phyloP scores from a whole-genome alignment of 495 filamentous ascomycete species.

The Penicillium maclennaniae region DNA sequence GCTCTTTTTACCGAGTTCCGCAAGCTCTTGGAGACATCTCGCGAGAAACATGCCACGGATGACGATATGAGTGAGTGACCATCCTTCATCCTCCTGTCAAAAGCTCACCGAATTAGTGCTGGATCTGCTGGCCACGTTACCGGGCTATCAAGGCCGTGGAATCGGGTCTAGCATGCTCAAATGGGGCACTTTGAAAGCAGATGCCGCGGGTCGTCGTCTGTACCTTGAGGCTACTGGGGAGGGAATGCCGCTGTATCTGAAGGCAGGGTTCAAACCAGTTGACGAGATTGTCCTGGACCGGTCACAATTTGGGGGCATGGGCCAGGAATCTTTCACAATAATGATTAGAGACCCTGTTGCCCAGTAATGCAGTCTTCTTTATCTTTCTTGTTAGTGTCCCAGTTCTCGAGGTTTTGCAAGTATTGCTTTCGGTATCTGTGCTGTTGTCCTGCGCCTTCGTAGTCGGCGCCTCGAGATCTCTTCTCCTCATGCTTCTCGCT shows the following conservation, averaged over 20 bases:
- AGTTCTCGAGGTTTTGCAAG: too few relatives aligned
- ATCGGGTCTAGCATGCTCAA: conserved; percentile 44
- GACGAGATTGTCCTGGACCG: conserved; percentile 36
- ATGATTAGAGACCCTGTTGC: conserved; percentile 26
- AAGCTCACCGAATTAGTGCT: conserved; percentile 22
- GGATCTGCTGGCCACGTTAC: conserved; percentile 45
- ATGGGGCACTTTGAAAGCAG: conserved; percentile 49
- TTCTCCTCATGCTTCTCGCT: too few relatives aligned
- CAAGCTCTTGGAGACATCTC: conserved; percentile 10
- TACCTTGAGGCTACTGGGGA: conserved; percentile 54
- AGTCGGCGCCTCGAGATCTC: too few relatives aligned
- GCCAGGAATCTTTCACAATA: conserved; percentile 12
- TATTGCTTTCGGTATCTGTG: too few relatives aligned
- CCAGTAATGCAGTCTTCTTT: not conserved
- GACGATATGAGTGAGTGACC: conserved; percentile 21
- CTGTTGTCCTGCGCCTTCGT: too few relatives aligned
- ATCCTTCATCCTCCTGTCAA: not conserved
- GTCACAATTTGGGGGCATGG: conserved; percentile 20
- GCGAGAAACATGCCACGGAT: conserved; percentile 16
- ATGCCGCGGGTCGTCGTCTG: conserved; percentile 39
- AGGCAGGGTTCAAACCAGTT: conserved; percentile 47
- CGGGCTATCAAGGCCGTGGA: conserved; percentile 47
- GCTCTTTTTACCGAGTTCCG: conserved; percentile 13
- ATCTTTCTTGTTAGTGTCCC: too few relatives aligned
- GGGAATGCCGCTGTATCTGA: conserved; percentile 51